Conservation (phyloP, 768 basidiomycete species). For the Termitomyces sp. region DNA sequence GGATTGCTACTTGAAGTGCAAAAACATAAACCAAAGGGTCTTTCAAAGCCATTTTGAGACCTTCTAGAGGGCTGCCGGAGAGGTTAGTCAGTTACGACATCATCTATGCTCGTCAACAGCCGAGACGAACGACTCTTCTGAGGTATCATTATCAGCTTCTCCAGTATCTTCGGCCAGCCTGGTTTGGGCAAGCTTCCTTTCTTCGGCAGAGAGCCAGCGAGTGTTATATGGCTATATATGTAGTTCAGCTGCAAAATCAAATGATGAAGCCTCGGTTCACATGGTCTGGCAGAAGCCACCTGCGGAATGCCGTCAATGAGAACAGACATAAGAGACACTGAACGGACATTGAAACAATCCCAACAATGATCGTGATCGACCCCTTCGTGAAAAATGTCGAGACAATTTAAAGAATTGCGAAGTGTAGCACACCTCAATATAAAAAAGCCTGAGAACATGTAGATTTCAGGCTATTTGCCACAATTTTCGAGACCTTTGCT, state of each 20-base stretch:
- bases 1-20: conserved; percentile 40
- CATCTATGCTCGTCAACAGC: background rate
- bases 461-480: background rate
- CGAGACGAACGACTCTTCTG: conserved; percentile 45
- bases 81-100: background rate
- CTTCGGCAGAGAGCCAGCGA: conserved; percentile 44
- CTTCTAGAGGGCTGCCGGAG: conserved; percentile 34
- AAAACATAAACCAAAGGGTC: conserved; percentile 54
- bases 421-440: conserved; percentile 44
- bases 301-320: conserved; percentile 15
- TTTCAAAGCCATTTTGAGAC: conserved; percentile 47
- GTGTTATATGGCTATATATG: conserved; percentile 51
- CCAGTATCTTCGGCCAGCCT: conserved; percentile 64
- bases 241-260: background rate
- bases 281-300: conserved; percentile 55
- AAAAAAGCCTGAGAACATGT: conserved; percentile 48
- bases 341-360: conserved; percentile 47
- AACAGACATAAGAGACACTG: no score
- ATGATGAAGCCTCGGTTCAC: conserved; percentile 24
- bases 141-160: conserved; percentile 56
- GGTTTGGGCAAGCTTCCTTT: conserved; percentile 53
- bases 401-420: background rate
- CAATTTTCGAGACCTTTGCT: background rate
- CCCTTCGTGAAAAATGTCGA: conserved; percentile 32
- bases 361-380: conserved; percentile 54